phyloP scores from a whole-genome alignment of 441 rosid genomes.

The Kokia cookei region DNA sequence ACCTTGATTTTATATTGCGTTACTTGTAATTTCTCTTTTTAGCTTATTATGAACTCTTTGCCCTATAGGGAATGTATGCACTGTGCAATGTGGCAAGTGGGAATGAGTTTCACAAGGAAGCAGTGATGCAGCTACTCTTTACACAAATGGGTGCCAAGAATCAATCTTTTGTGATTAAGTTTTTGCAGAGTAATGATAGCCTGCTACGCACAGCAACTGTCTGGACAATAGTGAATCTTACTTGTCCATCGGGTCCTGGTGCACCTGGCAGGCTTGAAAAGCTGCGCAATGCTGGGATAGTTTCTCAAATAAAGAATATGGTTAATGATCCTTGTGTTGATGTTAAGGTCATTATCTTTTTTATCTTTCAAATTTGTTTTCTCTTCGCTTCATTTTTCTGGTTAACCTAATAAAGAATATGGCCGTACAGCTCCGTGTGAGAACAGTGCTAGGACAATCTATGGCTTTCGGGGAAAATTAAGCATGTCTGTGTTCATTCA shows the following conservation, averaged over 20 bases:
- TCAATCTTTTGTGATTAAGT: constrained; percentile 44
- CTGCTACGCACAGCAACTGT: constrained; percentile 68
- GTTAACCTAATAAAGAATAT: constrained; percentile 12
- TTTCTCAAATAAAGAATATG: constrained; percentile 65
- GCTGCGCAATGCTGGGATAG: constrained; percentile 47
- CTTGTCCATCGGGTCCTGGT: constrained; percentile 53
- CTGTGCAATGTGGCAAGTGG: constrained; percentile 76
- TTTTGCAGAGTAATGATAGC: constrained; percentile 66
- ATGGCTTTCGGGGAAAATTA: constrained; percentile 44
- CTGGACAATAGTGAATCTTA: constrained; percentile 76
- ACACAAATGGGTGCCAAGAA: constrained; percentile 26
- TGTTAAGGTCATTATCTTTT: constrained; percentile 57
- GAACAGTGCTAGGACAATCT: constrained; percentile 50
- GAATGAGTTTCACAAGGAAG: constrained; percentile 77
- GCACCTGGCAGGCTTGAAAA: constrained; percentile 49
- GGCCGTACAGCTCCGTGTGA: constrained; percentile 65
- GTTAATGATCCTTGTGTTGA: constrained; percentile 80
- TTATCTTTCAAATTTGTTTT: neutral
- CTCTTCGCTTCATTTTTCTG: neutral
- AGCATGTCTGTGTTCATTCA: constrained; percentile 17
- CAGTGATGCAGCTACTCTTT: constrained; percentile 66
- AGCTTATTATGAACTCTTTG: constrained; percentile 5
- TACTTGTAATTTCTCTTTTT: neutral
- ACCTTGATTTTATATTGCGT: neutral
- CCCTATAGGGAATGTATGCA: constrained; percentile 67